Conservation (phyloP, 2,329 filamentous ascomycete species). For the Podosphaera aphanis region DNA sequence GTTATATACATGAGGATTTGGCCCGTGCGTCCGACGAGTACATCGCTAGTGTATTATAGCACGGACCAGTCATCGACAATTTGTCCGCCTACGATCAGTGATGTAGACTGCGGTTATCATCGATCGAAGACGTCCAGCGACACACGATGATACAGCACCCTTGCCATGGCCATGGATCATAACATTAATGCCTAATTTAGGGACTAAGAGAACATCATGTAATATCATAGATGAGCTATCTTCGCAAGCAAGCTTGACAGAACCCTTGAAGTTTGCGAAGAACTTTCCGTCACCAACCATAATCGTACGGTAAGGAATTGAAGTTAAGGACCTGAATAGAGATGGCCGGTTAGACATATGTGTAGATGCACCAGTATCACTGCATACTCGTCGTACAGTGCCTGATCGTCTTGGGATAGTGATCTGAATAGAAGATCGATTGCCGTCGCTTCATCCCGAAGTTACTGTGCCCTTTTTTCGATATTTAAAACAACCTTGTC, state of each 20-base stretch:
- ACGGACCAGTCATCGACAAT: too few species aligned
- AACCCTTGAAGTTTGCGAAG: neutral
- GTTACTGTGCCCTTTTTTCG: neutral
- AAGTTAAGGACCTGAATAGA: neutral
- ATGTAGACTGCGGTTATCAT: too few species aligned
- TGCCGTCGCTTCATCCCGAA: neutral
- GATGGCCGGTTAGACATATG: neutral
- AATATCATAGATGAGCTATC: neutral
- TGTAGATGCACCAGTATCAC: neutral
- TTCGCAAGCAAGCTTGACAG: neutral
- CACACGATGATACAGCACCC: too few species aligned
- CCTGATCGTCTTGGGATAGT: neutral
- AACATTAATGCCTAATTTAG: neutral
- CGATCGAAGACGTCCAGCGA: too few species aligned
- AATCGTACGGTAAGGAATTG: neutral
- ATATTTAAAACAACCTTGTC: too few species aligned
- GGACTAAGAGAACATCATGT: neutral
- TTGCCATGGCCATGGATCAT: too few species aligned
- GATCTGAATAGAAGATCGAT: neutral
- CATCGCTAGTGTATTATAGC: too few species aligned
- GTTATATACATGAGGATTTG: too few species aligned
- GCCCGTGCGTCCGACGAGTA: too few species aligned
- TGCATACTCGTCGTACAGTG: neutral
- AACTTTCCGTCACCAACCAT: neutral
- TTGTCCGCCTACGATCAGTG: too few species aligned